Base-by-base conservation (phyloP, 805 yeast genomes). In the Suhomyces canberraensis region DNA sequence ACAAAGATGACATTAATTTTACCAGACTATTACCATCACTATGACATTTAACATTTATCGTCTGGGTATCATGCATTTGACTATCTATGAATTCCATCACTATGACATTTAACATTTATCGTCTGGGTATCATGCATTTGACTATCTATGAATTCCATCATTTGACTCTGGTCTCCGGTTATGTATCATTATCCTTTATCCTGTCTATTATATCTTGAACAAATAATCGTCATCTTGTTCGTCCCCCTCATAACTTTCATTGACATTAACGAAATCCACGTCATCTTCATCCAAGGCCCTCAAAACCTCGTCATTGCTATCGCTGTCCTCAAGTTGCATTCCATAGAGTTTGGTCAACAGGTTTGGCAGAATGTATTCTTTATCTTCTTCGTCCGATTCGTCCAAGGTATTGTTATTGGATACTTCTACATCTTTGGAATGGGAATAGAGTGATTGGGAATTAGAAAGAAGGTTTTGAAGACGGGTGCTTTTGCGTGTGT, bases 311-410 rank as follows among this genome's bases (percentile, higher is more conserved):
- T 50, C 54, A 15, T 45, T 51, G 4, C 50, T 51, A 25, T 47
- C 50, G 3, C 41, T 48, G 15, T 53, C 55, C 9, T 50, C 52
- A 8, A 31, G 28, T 15, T 53, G 54, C 13, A 41, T 31, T 4
- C 51, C 66, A 29, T 55, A 56, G 32, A 52, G 58, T 29, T 49
- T 50, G 3, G 65, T 56, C 31, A 66, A 45, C 62, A 57, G 63
- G 32, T 54, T 54, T 9, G 73, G 71, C 70, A 62, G 69, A 16
- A 66, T 56, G 41, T 67, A 66, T 40, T 66, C 69, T 35, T 51
- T 58, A 31, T 63, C 66, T 14, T 48, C 62, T 3, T 46, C 58
- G 11, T 30, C 36, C 14, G 46, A 52, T 4, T 47, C 51, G 14
- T 48, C 55, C 7, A 16, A 11, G 21, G 31, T 44, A 35, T 6